These are phyloP conservation scores for Mucor mucedo DNA, from an alignment of 371 early-diverging fungal species.

Conservation along the genomic window DNA sequence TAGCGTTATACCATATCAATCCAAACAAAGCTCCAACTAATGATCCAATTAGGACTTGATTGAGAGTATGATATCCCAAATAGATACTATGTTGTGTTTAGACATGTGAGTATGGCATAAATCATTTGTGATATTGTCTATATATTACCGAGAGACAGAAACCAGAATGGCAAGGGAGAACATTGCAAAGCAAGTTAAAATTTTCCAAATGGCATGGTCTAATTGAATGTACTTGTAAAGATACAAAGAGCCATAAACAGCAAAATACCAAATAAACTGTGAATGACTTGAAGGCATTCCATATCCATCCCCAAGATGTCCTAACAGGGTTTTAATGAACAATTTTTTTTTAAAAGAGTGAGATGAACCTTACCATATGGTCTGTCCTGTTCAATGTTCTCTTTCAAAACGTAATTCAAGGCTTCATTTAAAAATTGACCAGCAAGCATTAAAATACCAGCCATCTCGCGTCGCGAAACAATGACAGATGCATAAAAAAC, in stretches of 20 bases:
- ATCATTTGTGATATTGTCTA: not conserved
- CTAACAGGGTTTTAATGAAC: constrained; percentile 31
- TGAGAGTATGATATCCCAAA: constrained; percentile 79
- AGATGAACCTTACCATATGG: constrained; percentile 64
- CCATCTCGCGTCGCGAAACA: constrained; percentile 76
- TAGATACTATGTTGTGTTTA: constrained; percentile 63
- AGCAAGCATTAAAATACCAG: constrained; percentile 69
- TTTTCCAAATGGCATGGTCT: constrained; percentile 47
- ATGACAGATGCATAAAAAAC: constrained; percentile 81
- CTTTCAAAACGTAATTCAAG: constrained; percentile 76
- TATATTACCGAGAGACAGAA: constrained; percentile 60
- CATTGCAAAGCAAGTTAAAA: constrained; percentile 38
- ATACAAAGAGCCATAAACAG: constrained; percentile 66
- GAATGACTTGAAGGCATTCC: constrained; percentile 96
- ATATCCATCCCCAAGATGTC: constrained; percentile 83
- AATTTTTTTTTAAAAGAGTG: not conserved
- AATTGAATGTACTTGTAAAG: constrained; percentile 51
- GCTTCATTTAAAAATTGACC: constrained; percentile 88
- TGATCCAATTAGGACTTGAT: constrained; percentile 79
- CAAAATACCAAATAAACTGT: constrained; percentile 88
- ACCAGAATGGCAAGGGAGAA: constrained; percentile 51
- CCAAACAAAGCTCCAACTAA: constrained; percentile 66
- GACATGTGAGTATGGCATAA: not conserved
- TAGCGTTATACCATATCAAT: constrained; percentile 60
- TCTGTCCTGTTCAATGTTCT: constrained; percentile 70